Evolutionary conservation across 2,329 filamentous ascomycete species (phyloP).

Genomic region (Colletotrichum tropicicola): DNA sequence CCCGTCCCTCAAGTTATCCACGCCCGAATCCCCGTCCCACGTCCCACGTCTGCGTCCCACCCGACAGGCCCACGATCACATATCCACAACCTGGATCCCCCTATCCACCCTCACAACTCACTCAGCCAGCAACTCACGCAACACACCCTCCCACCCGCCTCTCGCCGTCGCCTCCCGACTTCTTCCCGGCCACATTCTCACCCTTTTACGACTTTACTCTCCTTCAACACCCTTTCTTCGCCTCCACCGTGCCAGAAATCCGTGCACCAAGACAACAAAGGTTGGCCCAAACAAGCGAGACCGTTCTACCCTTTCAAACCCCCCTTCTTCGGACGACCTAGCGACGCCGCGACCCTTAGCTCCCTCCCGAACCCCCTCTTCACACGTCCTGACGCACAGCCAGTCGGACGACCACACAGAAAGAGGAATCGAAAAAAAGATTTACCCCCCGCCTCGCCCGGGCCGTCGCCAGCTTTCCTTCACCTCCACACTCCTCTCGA

Average conservation of each 20-base stretch:
- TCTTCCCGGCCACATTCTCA: conserved; percentile 7
- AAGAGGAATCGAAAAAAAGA: neutral
- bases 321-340: conserved; percentile 22
- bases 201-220: neutral
- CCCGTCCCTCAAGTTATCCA: neutral
- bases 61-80: conserved; percentile 22
- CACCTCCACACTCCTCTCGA: neutral
- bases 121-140: conserved; percentile 9
- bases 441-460: neutral
- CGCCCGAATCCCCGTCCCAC: conserved; percentile 10
- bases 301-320: conserved; percentile 12
- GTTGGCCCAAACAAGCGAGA: conserved; percentile 1
- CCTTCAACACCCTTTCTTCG: neutral
- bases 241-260: neutral
- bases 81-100: conserved; percentile 18
- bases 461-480: neutral
- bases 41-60: conserved; percentile 10
- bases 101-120: conserved; percentile 12
- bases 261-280: neutral
- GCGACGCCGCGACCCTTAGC: conserved; percentile 12
- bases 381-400: conserved; percentile 10
- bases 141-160: conserved; percentile 17
- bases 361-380: conserved; percentile 21
- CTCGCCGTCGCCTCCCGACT: conserved; percentile 15
- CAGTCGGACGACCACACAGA: neutral